Evolutionary conservation across 306 rosid genomes (phyloP), one percentile per base, ranked within the genome.

Genomic region (Sophora flavescens): DNA sequence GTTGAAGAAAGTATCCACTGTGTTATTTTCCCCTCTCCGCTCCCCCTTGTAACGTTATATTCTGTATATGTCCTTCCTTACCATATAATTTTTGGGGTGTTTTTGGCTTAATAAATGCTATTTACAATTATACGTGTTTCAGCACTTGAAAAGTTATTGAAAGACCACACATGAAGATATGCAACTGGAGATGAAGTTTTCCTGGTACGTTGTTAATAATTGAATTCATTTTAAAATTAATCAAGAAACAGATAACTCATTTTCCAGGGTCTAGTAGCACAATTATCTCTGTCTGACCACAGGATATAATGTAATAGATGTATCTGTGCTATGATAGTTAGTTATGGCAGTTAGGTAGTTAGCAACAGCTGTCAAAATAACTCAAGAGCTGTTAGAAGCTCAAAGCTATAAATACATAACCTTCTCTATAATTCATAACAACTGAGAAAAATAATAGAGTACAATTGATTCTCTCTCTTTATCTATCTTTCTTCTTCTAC

Each of bases 121-220:
- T 81, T 74, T 56, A 18, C 17, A 16, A 14, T 57, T 48, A 3
- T 42, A 9, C 51, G 63, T 57, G 59, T 70, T 78, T 70, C 84
- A 85, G 88, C 88, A 59, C 78, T 85, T 59, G 88, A 85, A 70
- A 78, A 78, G 71, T 70, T 85, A 52, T 78, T 85, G 83, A 75
- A 82, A 75, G 86, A 66, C 67, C 82, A 78, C 26, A 4, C 74
- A 8, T 84, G 88, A 77, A 85, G 57, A 76, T 85, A 78, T 74
- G 88, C 88, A 18, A 85, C 82, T 17, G 88, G 88, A 70, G 86
- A 85, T 71, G 80, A 85, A 78, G 32, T 82, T 78, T 82, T 45
- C 47, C 68, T 85, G 84, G 88, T 85, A 66, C 14, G 74, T 61
- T 77, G 35, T 28, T 38, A 28, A 42, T 12, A 0, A 16, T 38